Evolutionary conservation across 208 protist species (phyloP).

Genomic region (Trypanosoma grayi): DNA sequence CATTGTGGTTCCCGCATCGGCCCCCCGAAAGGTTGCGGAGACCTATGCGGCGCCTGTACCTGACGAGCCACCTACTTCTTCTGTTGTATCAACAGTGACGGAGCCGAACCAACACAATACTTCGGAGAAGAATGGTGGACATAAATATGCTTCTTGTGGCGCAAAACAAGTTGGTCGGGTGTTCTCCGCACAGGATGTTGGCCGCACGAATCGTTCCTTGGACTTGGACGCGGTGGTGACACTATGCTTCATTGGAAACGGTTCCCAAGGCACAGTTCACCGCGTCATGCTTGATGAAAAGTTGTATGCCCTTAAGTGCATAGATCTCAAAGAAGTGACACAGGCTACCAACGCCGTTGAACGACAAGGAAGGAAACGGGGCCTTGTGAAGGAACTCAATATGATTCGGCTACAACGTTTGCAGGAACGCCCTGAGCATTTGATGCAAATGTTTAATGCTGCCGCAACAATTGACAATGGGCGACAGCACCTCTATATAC

Average conservation of each 20-base stretch:
- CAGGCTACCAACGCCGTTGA: slow-evolving; percentile 71
- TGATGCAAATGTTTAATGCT: slow-evolving; percentile 88
- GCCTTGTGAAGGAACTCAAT: slow-evolving; percentile 85
- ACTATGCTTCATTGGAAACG: slow-evolving; percentile 60
- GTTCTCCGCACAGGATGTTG: slow-evolving; percentile 60
- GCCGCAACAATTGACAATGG: slow-evolving; percentile 51
- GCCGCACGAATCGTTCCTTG: slow-evolving; percentile 64
- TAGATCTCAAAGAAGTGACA: slow-evolving; percentile 74
- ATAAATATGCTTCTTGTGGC: background rate
- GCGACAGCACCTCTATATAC: slow-evolving; percentile 65
- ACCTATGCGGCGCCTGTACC: background rate
- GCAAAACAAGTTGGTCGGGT: slow-evolving; percentile 22
- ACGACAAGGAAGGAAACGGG: slow-evolving; percentile 75
- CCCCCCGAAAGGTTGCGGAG: background rate
- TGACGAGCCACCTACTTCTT: background rate
- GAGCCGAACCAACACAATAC: background rate
- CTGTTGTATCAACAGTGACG: background rate
- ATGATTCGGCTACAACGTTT: slow-evolving; percentile 74
- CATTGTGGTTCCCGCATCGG: background rate
- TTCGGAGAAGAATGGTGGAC: background rate
- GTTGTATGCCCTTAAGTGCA: slow-evolving; percentile 82
- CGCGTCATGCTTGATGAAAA: slow-evolving; percentile 68
- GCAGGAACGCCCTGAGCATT: slow-evolving; percentile 37
- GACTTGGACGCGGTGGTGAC: slow-evolving; percentile 73
- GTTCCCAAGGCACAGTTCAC: slow-evolving; percentile 80